Percentiles rank a stretch among this genome's conserved stretches.
These are phyloP conservation scores for Medicago lupulina DNA, from an alignment of 306 rosid genomes.

Conservation along the genomic window DNA sequence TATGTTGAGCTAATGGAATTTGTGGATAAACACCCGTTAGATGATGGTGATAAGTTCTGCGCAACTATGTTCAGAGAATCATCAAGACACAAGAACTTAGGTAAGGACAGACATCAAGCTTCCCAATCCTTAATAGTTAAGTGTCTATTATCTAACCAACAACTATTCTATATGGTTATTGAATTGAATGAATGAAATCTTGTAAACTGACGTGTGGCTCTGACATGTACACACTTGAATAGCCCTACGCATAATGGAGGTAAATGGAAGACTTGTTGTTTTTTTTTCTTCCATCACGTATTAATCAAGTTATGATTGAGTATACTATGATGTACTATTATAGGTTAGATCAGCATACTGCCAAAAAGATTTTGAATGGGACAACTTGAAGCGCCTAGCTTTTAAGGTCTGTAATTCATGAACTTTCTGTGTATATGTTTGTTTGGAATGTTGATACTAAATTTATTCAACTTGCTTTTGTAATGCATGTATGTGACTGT, in stretches of 20 bases:
- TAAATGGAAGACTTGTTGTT: constrained; percentile 42
- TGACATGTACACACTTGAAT: constrained; percentile 48
- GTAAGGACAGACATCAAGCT: constrained; percentile 44
- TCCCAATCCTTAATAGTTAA: constrained; percentile 31
- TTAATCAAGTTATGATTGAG: constrained; percentile 20
- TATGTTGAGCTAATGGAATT: constrained; percentile 81
- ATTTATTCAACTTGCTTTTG: constrained; percentile 1
- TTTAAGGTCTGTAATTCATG: constrained; percentile 55
- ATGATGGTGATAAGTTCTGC: constrained; percentile 89
- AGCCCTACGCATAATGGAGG: constrained; percentile 95
- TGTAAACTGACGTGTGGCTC: constrained; percentile 15
- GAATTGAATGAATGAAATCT: constrained; percentile 43
- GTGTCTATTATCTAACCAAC: constrained; percentile 26
- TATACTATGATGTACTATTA: constrained; percentile 2
- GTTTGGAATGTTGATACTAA: constrained; percentile 12
- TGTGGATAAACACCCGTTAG: constrained; percentile 65
- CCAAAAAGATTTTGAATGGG: constrained; percentile 90
- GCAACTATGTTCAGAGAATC: constrained; percentile 89
- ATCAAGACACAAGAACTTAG: constrained; percentile 80
- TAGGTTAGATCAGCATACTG: constrained; percentile 92
- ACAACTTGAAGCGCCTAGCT: constrained; percentile 73
- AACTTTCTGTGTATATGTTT: not conserved
- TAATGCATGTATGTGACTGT: constrained; percentile 14
- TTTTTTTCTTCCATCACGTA: constrained; percentile 16
- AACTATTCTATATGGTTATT: constrained; percentile 13